These are phyloP conservation scores for Penicillium dipodomyicola DNA, from an alignment of 495 filamentous ascomycete genomes.

Conservation along the genomic window DNA sequence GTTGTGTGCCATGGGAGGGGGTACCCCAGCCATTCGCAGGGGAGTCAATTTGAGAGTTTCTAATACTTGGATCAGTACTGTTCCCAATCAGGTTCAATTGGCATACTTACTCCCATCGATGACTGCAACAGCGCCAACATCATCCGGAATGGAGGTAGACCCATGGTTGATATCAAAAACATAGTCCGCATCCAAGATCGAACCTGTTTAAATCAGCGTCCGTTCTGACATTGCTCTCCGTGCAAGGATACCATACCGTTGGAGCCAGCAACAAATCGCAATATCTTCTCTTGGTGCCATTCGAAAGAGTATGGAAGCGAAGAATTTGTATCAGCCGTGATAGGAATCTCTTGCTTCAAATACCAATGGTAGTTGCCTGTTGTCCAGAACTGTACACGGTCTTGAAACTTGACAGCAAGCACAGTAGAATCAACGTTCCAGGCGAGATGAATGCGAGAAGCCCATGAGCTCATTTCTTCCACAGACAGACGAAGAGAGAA, in stretches of 20 bases:
- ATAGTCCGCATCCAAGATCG: slow-evolving; percentile 65
- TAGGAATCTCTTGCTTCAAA: slow-evolving; percentile 83
- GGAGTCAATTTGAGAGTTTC: slow-evolving; percentile 79
- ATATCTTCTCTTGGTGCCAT: slow-evolving; percentile 85
- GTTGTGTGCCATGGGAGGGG: slow-evolving; percentile 86
- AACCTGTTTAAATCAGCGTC: slow-evolving; percentile 18
- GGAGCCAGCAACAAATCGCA: slow-evolving; percentile 58
- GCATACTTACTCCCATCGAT: slow-evolving; percentile 69
- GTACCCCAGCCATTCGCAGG: slow-evolving; percentile 76
- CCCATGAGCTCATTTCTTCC: slow-evolving; percentile 54
- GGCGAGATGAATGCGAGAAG: slow-evolving; percentile 59
- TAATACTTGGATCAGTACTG: slow-evolving; percentile 18
- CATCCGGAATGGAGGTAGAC: slow-evolving; percentile 66
- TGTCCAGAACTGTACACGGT: slow-evolving; percentile 89
- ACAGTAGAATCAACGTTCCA: slow-evolving; percentile 95
- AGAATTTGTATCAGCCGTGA: slow-evolving; percentile 28
- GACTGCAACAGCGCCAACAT: slow-evolving; percentile 80
- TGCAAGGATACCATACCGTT: slow-evolving; percentile 28
- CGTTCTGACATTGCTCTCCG: background rate
- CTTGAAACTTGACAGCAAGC: slow-evolving; percentile 71
- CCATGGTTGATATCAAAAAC: slow-evolving; percentile 64
- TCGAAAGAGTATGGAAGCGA: slow-evolving; percentile 41
- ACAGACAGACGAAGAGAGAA: slow-evolving; percentile 70
- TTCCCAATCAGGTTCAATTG: slow-evolving; percentile 1
- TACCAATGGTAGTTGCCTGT: slow-evolving; percentile 98